These are phyloP conservation scores for Cardiospermum halicacabum DNA, from an alignment of 345 rosid genomes.

Conservation along the genomic window DNA sequence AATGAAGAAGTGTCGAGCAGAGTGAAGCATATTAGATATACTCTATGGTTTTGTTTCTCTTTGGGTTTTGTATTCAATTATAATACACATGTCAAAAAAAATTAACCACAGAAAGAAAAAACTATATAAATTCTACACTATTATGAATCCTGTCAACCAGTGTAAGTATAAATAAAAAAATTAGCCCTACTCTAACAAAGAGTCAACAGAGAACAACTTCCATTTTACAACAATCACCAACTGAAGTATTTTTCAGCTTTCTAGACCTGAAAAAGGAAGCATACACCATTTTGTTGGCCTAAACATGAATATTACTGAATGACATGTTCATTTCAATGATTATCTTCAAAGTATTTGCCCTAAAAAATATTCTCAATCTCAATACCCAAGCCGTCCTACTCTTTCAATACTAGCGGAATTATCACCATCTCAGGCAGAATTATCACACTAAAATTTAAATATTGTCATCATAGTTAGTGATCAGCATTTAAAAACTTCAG, in stretches of 20 bases:
- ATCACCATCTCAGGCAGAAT: conserved; percentile 54
- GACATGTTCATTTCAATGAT: conserved; percentile 42
- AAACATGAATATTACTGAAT: too few species aligned
- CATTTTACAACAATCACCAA: not conserved
- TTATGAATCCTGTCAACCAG: not conserved
- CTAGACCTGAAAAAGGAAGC: not conserved
- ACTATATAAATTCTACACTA: not conserved
- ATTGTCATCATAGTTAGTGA: conserved; percentile 56
- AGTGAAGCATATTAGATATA: not conserved
- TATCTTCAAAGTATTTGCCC: conserved; percentile 51
- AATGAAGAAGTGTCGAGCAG: not conserved
- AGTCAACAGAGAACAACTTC: not conserved
- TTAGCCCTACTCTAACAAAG: not conserved
- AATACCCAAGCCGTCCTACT: conserved; percentile 39
- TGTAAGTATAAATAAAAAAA: not conserved
- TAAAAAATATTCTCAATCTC: conserved; percentile 82
- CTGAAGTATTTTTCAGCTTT: not conserved
- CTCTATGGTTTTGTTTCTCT: not conserved
- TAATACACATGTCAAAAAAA: not conserved
- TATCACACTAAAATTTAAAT: conserved; percentile 45
- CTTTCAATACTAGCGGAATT: conserved; percentile 49
- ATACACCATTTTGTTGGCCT: not conserved
- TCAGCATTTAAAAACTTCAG: conserved; percentile 50
- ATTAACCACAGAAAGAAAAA: not conserved
- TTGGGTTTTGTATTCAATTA: not conserved